phyloP scores from a whole-genome alignment of 108 stramenopile genomes.

The Tribonema minus region DNA sequence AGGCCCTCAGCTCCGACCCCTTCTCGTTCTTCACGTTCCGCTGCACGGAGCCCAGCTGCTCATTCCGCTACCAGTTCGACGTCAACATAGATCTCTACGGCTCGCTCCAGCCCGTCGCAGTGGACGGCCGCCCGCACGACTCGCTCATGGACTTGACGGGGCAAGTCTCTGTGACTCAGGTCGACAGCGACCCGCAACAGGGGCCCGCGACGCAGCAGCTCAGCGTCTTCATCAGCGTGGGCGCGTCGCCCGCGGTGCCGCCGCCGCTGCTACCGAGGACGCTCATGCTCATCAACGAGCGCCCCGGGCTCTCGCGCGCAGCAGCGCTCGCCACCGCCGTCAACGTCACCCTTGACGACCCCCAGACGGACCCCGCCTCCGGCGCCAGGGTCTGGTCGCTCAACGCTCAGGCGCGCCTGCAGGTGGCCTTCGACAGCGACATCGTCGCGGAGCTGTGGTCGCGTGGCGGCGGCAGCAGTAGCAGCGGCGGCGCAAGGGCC shows the following conservation, averaged over 20 bases:
- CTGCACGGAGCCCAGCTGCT: conserved; percentile 40
- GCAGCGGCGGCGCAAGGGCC: background rate
- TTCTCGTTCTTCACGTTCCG: conserved; percentile 42
- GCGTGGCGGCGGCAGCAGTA: background rate
- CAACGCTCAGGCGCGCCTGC: no score
- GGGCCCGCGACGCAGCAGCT: conserved; percentile 9
- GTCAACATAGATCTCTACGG: conserved; percentile 11
- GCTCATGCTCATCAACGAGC: background rate
- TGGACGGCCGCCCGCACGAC: background rate
- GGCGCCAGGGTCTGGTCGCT: no score
- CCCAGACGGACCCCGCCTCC: no score
- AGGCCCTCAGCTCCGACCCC: conserved; percentile 14
- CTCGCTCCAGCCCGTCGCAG: conserved; percentile 3
- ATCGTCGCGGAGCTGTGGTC: background rate
- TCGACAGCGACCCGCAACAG: background rate
- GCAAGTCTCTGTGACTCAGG: conserved; percentile 19
- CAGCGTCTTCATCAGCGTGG: conserved; percentile 28
- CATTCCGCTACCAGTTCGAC: conserved; percentile 28
- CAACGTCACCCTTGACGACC: background rate
- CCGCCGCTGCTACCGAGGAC: background rate
- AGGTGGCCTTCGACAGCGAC: background rate
- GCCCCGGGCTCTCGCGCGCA: background rate
- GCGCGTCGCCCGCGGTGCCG: background rate
- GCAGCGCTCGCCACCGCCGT: background rate
- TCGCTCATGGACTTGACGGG: conserved; percentile 10